Base-by-base conservation (phyloP, 345 rosid genomes). In the Raphanus raphanistrum region DNA sequence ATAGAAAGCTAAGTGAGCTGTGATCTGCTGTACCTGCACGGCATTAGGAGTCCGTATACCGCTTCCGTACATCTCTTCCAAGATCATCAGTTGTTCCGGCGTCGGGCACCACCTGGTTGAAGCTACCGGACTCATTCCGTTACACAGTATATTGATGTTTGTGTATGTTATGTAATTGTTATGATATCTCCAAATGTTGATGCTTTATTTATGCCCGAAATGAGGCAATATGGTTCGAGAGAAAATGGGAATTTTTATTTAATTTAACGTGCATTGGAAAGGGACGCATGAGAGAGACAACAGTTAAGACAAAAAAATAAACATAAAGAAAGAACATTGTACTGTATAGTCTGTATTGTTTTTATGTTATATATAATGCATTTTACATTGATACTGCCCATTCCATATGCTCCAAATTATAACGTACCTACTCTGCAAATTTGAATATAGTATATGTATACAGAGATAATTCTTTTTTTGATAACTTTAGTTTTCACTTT, bases 11-110 rank as follows among this genome's bases (percentile, higher is more conserved):
- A 94, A 90, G 66, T 92, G 95, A 35, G 94, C 71, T 33, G 98
- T 90, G 80, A 94, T 94, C 60, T 87, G 85, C 61, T 90, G 98
- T 67, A 94, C 92, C 76, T 90, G 98, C 21, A 93, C 35, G 1
- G 31, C 31, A 28, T 28, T 28, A 28, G 31, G 31, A 28, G 31
- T 28, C 31, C 31, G 31, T 28, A 28, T 28, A 28, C 31, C 31
- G 31, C 31, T 28, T 28, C 31, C 4, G 31, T 28, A 28, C 31
- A 28, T 28, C 31, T 28, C 31, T 28, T 28, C 31, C 31, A 28
- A 28, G 31, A 28, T 28, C 31, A 28, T 28, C 31, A 28, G 31
- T 28, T 28, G 31, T 28, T 28, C 31, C 31, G 31, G 31, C 31
- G 31, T 28, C 31, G 31, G 31, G 31, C 31, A 28, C 31, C 31